Base-by-base conservation (phyloP, 1,139 yeast genomes). In the Suhomyces maxii region DNA sequence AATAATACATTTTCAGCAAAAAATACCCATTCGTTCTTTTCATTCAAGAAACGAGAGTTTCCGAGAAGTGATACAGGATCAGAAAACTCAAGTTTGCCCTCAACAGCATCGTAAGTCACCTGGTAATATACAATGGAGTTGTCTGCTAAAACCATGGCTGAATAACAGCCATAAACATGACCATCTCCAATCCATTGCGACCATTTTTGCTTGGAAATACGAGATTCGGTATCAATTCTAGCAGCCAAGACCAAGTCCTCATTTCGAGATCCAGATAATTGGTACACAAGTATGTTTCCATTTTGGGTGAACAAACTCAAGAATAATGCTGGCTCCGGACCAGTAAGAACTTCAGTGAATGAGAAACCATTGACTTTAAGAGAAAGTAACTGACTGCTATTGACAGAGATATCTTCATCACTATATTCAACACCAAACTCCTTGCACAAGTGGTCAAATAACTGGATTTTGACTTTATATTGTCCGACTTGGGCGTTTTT, bases 351-450 rank as follows among this genome's bases (percentile, higher is more conserved):
- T 8, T 43, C 51, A 8, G 57, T 56, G 39, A 73, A 67, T 18
- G 60, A 56, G 47, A 74, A 74, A 37, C 58, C 57, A 38, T 61
- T 63, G 10, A 73, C 55, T 36, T 61, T 63, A 23, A 73, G 53
- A n/a, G 59, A 52, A 33, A 47, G 45, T 43, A 46, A 63, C 32
- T 65, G 65, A 5, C 31, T 2, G 2, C 53, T 48, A 2, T 47
- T 36, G 26, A 44, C 49, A 3, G 34, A 55, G 43, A 41, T 52
- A 9, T 40, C 54, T 5, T 53, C 50, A 12, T 53, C 61, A 2
- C 53, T 51, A 40, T 46, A 42, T 26, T 40, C 28, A 14, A 56
- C 42, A 37, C 51, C 47, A 46, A 67, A 57, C 26, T 66, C 65
- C 13, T 53, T 45, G 6, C 65, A 50, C 26, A 70, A 53, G 7